A percentile compares a stretch with the other conserved stretches of the same genome.
phyloP scores from a whole-genome alignment of 768 basidiomycete genomes.

The Boletellus emodensis region DNA sequence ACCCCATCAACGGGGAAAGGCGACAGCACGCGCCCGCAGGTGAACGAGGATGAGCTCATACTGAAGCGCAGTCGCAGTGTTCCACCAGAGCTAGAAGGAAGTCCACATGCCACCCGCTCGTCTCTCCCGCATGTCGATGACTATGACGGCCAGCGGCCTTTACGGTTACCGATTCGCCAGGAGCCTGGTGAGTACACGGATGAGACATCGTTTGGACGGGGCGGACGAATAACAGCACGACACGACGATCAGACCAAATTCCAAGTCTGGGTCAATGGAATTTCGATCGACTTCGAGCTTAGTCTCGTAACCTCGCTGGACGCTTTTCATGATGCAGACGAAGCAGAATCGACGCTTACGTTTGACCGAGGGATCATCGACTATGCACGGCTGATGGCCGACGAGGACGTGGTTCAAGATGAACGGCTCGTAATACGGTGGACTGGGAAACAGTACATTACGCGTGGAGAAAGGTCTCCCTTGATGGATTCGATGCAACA shows the following conservation, averaged over 20 bases:
- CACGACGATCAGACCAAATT: slow-evolving; percentile 60
- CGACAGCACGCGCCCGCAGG: slow-evolving; percentile 9
- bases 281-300: slow-evolving; percentile 66
- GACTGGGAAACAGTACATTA: slow-evolving; percentile 70
- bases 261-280: slow-evolving; percentile 58
- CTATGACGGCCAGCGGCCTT: slow-evolving; percentile 20
- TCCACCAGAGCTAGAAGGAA: slow-evolving; percentile 49
- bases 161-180: not conserved
- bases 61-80: slow-evolving; percentile 53
- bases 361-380: slow-evolving; percentile 65
- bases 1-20: slow-evolving; percentile 13
- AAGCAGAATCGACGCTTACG: slow-evolving; percentile 48
- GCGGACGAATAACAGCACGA: slow-evolving; percentile 56
- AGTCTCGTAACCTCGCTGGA: slow-evolving; percentile 48
- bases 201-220: slow-evolving; percentile 38
- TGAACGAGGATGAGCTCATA: slow-evolving; percentile 19
- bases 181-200: slow-evolving; percentile 4
- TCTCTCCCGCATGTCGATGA: slow-evolving; percentile 20
- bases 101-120: slow-evolving; percentile 30
- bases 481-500: slow-evolving; percentile 68
- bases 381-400: slow-evolving; percentile 61
- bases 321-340: slow-evolving; percentile 36
- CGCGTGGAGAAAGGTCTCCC: slow-evolving; percentile 68
- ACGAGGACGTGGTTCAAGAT: slow-evolving; percentile 57
- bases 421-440: slow-evolving; percentile 72